Conservation (phyloP, 495 filamentous ascomycete genomes). For the Daldinia childiae region DNA sequence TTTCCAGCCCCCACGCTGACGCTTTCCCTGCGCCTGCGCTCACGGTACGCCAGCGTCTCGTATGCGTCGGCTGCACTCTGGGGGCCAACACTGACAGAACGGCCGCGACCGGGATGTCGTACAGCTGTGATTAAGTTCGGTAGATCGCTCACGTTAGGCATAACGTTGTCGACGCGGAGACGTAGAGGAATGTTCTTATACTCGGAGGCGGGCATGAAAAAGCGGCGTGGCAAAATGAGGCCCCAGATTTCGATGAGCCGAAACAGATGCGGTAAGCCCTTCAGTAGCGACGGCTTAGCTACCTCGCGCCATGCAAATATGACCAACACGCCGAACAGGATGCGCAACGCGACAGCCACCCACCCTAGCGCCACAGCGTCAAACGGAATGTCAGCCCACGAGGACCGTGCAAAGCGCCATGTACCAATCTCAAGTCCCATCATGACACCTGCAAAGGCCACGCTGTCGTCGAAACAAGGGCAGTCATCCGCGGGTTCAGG, state of each 20-base stretch:
- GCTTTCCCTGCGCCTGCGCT: slow-evolving; percentile 82
- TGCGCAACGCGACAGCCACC: slow-evolving; percentile 66
- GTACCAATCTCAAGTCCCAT: slow-evolving; percentile 81
- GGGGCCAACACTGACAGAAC: slow-evolving; percentile 90
- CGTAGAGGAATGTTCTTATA: slow-evolving; percentile 85
- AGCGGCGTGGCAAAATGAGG: slow-evolving; percentile 79
- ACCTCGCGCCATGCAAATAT: slow-evolving; percentile 90
- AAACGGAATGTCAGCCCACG: slow-evolving; percentile 68
- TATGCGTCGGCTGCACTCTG: slow-evolving; percentile 97
- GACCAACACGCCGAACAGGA: slow-evolving; percentile 79
- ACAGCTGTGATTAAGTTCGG: slow-evolving; percentile 81
- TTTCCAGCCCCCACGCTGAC: slow-evolving; percentile 41
- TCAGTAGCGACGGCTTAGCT: slow-evolving; percentile 83
- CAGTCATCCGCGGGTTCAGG: slow-evolving; percentile 97
- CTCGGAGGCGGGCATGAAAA: slow-evolving; percentile 89
- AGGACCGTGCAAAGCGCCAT: slow-evolving; percentile 77
- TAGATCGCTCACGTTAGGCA: slow-evolving; percentile 85
- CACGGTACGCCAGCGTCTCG: slow-evolving; percentile 92
- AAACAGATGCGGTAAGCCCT: slow-evolving; percentile 83
- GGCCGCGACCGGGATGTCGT: slow-evolving; percentile 73
- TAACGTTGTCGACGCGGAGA: slow-evolving; percentile 82
- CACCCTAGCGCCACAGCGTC: slow-evolving; percentile 67
- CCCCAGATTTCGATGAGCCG: slow-evolving; percentile 83
- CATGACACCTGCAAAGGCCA: slow-evolving; percentile 89
- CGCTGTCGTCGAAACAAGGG: slow-evolving; percentile 96